A percentile compares a stretch with the other conserved stretches of the same genome.
Evolutionary conservation across 106 monocot species (phyloP).

Genomic region (Dioscorea alata): DNA sequence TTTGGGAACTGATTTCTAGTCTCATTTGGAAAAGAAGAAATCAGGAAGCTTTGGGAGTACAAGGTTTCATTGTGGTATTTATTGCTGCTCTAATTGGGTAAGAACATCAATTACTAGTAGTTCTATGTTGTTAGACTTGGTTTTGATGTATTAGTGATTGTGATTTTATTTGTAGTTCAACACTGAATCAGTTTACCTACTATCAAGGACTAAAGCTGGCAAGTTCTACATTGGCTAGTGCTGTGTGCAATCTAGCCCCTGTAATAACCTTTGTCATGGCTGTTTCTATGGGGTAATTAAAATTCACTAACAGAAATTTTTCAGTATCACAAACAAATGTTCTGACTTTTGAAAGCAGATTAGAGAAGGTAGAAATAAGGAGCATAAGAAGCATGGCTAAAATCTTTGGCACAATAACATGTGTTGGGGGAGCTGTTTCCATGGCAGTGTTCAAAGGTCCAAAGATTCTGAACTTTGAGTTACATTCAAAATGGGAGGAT

Average conservation of each 20-base stretch:
- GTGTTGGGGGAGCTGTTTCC: constrained; percentile 38
- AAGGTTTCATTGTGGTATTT: constrained; percentile 1
- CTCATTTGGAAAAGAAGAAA: neutral
- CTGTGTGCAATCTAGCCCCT: neutral
- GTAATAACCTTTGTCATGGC: constrained; percentile 13
- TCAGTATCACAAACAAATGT: neutral
- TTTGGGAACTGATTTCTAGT: neutral
- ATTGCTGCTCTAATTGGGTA: constrained; percentile 6
- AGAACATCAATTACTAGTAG: neutral
- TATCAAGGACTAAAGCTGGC: constrained; percentile 4
- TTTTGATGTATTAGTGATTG: neutral
- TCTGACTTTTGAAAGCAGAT: constrained; percentile 1
- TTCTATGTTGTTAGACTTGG: neutral
- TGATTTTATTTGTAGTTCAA: neutral
- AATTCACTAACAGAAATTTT: neutral
- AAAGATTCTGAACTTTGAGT: constrained; percentile 13
- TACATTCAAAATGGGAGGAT: constrained; percentile 4
- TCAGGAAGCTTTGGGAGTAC: neutral
- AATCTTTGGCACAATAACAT: constrained; percentile 39
- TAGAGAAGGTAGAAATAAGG: constrained; percentile 36
- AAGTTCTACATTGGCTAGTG: constrained; percentile 5
- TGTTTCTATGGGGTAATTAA: constrained; percentile 5
- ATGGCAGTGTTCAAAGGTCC: constrained; percentile 47
- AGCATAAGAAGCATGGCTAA: constrained; percentile 49
- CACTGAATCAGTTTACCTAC: neutral